Percentiles rank a stretch among this genome's conserved stretches.
These are phyloP conservation scores for Nakazawaea populi DNA, from an alignment of 805 yeast genomes.

Conservation along the genomic window DNA sequence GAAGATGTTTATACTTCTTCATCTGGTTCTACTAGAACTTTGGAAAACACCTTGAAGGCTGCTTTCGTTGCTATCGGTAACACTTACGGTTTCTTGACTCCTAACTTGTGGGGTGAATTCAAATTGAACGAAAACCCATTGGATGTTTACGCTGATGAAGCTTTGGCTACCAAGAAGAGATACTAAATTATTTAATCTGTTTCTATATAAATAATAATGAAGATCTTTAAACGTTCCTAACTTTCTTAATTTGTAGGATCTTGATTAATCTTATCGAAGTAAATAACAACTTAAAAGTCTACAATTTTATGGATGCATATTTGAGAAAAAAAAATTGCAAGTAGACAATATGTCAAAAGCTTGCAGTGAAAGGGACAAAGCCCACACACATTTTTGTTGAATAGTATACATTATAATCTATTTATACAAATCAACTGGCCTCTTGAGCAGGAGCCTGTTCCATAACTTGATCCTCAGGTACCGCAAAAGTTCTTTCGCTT, in stretches of 20 bases:
- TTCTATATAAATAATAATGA: neutral
- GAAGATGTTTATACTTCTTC: slow-evolving; percentile 99
- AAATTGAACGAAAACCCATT: slow-evolving; percentile 87
- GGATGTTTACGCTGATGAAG: slow-evolving; percentile 89
- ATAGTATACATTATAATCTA: neutral
- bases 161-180: slow-evolving; percentile 69
- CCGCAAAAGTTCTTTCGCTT: slow-evolving; percentile 67
- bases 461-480: slow-evolving; percentile 66
- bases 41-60: slow-evolving; percentile 99
- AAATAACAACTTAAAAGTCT: too few relatives aligned
- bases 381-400: neutral
- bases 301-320: too few relatives aligned
- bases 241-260: neutral
- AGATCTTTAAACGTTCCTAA: neutral
- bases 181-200: slow-evolving; percentile 39
- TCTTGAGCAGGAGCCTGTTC: slow-evolving; percentile 58
- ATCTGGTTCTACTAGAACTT: slow-evolving; percentile 98
- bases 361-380: neutral
- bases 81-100: slow-evolving; percentile 99
- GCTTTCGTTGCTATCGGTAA: slow-evolving; percentile 99
- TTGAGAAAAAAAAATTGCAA: neutral
- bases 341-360: neutral
- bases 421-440: slow-evolving; percentile 7
- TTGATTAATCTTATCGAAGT: too few relatives aligned
- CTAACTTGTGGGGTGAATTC: slow-evolving; percentile 93